Conservation (phyloP, 495 filamentous ascomycete species). For the Penicillium arizonense region DNA sequence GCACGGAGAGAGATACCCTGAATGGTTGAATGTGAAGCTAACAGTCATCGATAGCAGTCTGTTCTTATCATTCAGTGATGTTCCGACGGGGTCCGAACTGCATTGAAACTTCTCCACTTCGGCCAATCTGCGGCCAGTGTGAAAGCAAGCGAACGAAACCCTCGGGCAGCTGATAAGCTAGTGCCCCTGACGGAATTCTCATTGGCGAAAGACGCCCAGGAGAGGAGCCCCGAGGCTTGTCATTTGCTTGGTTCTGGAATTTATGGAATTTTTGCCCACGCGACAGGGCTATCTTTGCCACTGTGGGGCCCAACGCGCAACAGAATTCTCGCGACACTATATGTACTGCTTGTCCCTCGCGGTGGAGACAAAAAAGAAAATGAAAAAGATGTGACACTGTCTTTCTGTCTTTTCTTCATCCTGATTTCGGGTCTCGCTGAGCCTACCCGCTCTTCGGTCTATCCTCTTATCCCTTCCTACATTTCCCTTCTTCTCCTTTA, state of each 20-base stretch:
- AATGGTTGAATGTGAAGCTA: no score
- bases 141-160: slow-evolving; percentile 16
- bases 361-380: slow-evolving; percentile 26
- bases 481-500: slow-evolving; percentile 2
- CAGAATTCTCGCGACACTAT: slow-evolving; percentile 21
- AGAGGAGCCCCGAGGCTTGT: slow-evolving; percentile 14
- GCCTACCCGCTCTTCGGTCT: slow-evolving; percentile 18
- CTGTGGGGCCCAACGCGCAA: slow-evolving; percentile 19
- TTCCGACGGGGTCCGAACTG: background rate
- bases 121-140: background rate
- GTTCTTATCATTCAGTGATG: no score
- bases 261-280: slow-evolving; percentile 20
- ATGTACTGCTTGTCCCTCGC: slow-evolving; percentile 16
- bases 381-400: slow-evolving; percentile 23
- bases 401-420: slow-evolving; percentile 3
- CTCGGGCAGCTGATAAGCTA: slow-evolving; percentile 22
- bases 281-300: slow-evolving; percentile 20
- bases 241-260: slow-evolving; percentile 19
- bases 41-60: no score
- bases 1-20: no score
- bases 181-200: background rate
- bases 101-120: background rate
- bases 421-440: slow-evolving; percentile 22
- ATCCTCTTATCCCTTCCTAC: slow-evolving; percentile 2
- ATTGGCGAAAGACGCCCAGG: background rate